These are phyloP conservation scores for Pyrenophora seminiperda DNA, from an alignment of 2,329 filamentous ascomycete genomes.

Conservation along the genomic window DNA sequence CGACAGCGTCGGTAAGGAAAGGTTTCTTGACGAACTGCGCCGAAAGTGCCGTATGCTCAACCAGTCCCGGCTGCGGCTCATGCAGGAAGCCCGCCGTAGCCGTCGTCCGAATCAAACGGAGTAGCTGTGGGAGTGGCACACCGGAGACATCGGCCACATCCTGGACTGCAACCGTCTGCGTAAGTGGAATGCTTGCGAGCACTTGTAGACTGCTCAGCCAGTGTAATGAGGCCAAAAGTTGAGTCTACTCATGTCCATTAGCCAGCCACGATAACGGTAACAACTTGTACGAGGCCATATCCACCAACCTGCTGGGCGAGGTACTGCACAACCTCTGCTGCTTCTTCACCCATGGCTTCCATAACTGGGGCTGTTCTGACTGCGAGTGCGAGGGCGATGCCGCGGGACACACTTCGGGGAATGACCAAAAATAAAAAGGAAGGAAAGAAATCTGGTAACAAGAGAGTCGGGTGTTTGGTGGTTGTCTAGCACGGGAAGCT, in stretches of 20 bases:
- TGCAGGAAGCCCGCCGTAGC: constrained; percentile 16
- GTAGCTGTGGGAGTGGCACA: constrained; percentile 47
- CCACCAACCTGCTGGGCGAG: too few relatives aligned
- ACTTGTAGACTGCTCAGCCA: background rate
- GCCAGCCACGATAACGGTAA: too few relatives aligned
- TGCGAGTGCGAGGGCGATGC: too few relatives aligned
- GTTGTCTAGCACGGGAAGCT: too few relatives aligned
- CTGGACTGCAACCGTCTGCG: constrained; percentile 33
- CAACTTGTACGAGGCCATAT: too few relatives aligned
- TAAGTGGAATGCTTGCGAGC: background rate
- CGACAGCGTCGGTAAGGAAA: constrained; percentile 44
- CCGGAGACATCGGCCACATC: constrained; percentile 51
- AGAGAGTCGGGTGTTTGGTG: too few relatives aligned
- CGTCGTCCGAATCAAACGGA: constrained; percentile 38
- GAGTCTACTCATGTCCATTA: background rate
- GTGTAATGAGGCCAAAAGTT: background rate
- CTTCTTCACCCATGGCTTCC: too few relatives aligned
- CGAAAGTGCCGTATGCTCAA: constrained; percentile 50
- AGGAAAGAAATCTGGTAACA: too few relatives aligned
- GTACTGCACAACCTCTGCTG: too few relatives aligned
- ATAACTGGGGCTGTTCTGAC: too few relatives aligned
- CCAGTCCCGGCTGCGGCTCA: constrained; percentile 11
- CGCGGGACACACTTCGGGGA: too few relatives aligned
- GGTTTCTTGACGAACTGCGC: constrained; percentile 45
- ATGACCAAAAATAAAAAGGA: too few relatives aligned